Conservation (phyloP, 1,284 basidiomycete species). For the Sanguinoderma infundibulare region DNA sequence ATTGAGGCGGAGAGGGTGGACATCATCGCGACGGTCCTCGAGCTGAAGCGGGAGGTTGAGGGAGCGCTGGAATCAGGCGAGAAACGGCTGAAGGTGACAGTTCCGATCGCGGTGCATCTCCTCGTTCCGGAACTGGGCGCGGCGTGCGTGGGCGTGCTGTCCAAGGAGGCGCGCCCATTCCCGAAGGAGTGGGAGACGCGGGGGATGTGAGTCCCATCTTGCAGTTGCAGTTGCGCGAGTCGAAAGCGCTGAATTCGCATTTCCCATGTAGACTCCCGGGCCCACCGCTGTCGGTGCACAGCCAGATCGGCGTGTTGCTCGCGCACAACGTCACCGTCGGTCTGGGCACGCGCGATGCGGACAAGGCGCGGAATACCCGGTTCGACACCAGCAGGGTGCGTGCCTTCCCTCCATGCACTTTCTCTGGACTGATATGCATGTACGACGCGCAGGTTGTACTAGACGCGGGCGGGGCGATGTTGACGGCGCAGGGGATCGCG, state of each 20-base stretch:
- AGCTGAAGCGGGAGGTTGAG: constrained; percentile 77
- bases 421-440: not conserved
- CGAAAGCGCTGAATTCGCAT: too few species aligned
- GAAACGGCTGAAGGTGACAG: constrained; percentile 38
- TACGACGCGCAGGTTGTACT: constrained; percentile 10
- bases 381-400: constrained; percentile 64
- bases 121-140: constrained; percentile 76
- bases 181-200: constrained; percentile 60
- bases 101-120: constrained; percentile 70
- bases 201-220: constrained; percentile 43
- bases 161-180: constrained; percentile 63
- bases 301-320: constrained; percentile 62
- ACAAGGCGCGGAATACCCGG: constrained; percentile 62
- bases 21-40: constrained; percentile 78
- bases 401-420: not conserved
- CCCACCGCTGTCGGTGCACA: constrained; percentile 72
- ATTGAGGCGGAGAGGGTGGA: constrained; percentile 67
- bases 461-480: constrained; percentile 3
- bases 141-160: constrained; percentile 76
- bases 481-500: constrained; percentile 45
- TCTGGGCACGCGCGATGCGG: constrained; percentile 58
- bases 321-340: constrained; percentile 76
- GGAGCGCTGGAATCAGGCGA: not conserved
- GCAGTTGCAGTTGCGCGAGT: not conserved
- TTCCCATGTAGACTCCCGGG: constrained; percentile 60